Base-by-base conservation (phyloP, 371 early-diverging fungal species). In the Spraguea lophii region DNA sequence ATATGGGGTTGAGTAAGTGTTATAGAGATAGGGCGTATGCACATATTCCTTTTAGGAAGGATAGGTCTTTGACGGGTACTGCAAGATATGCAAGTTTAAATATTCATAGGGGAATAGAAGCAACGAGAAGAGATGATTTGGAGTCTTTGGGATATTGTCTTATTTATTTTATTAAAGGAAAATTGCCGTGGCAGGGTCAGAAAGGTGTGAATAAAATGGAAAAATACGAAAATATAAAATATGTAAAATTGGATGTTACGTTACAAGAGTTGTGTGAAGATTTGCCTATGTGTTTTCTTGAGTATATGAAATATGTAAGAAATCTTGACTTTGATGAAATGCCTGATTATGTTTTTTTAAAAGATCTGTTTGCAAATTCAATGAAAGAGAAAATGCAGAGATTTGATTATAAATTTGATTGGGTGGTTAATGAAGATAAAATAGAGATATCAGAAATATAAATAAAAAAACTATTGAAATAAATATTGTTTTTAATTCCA, bases 121-220 rank as follows among this genome's bases (percentile, higher is more conserved):
- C 93, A 79, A 85, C 89, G 35, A 80, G 97, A 63, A 83, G 97
- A 60, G 99, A 99, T 72, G 99, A 99, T 73, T 69, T 99, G 41
- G 98, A 97, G 68, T 85, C 89, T 36, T 71, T 97, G 32, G 91
- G 91, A 2, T 94, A 95, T 69, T 92, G 93, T 12, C 76, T 99
- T 44, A 85, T 99, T 81, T 99, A 97, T 75, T 92, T 99, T 60
- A 79, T 82, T 53, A 83, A 94, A 51, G 97, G 97, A 6, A 81
- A 80, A 23, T 75, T 99, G 41, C 99, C 99, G 45, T 99, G 99
- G 99, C 95, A 95, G 70, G 97, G 97, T 16, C 72, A 95, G 42
- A 85, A 84, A 70, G 95, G 90, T 10, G 85, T 81, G 1, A 89
- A 85, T 39, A 95, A 93, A 74, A 83, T 84, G 71, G 87, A 92